Evolutionary conservation across 805 yeast genomes (phyloP).

Genomic region (Wickerhamomyces pijperi): DNA sequence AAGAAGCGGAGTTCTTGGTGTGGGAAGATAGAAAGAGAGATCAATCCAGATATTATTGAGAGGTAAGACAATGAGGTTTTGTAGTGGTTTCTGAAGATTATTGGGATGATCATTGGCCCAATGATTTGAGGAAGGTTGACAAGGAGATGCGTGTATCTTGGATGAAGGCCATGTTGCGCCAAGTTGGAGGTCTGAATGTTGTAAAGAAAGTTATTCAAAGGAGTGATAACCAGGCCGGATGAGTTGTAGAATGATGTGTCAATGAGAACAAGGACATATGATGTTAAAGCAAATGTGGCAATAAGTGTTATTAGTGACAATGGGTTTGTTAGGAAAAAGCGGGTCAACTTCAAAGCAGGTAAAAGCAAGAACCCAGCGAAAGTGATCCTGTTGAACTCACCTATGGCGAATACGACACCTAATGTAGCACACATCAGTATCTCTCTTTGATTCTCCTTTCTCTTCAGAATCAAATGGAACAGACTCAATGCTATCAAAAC

Average conservation of each 20-base stretch:
- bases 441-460: constrained; percentile 2
- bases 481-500: constrained; percentile 29
- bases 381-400: constrained; percentile 77
- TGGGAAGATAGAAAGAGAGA: constrained; percentile 57
- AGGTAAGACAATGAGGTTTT: constrained; percentile 44
- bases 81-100: constrained; percentile 21
- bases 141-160: constrained; percentile 60
- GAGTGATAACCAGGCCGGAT: constrained; percentile 38
- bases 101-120: constrained; percentile 59
- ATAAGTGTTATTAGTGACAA: constrained; percentile 22
- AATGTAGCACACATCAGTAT: constrained; percentile 17
- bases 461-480: constrained; percentile 22
- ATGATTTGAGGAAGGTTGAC: constrained; percentile 70
- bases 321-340: constrained; percentile 24
- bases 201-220: constrained; percentile 67
- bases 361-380: constrained; percentile 63
- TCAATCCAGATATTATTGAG: constrained; percentile 50
- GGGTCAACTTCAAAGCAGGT: constrained; percentile 42
- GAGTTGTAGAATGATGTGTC: constrained; percentile 42
- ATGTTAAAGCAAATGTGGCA: constrained; percentile 24
- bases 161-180: constrained; percentile 74
- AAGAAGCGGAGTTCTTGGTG: constrained; percentile 94
- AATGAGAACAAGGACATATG: constrained; percentile 27
- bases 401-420: constrained; percentile 48
- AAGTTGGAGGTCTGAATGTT: constrained; percentile 52